A percentile compares a stretch with the other conserved stretches of the same genome.
phyloP scores from a whole-genome alignment of 441 rosid species.

The Francoa sonchifolia region DNA sequence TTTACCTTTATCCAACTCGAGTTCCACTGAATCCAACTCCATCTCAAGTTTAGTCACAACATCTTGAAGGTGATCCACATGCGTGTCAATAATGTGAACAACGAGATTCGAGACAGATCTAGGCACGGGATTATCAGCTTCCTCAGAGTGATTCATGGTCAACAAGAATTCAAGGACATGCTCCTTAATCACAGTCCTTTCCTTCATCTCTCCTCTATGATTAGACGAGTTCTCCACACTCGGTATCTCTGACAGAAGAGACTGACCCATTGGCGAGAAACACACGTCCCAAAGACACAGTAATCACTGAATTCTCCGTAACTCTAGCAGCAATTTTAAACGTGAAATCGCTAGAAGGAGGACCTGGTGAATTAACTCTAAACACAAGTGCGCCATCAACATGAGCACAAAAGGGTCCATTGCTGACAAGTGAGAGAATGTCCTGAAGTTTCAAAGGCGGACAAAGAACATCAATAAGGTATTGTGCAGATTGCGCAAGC shows the following conservation, averaged over 20 bases:
- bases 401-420: constrained; percentile 81
- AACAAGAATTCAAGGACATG: constrained; percentile 89
- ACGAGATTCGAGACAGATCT: constrained; percentile 74
- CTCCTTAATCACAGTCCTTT: constrained; percentile 63
- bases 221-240: constrained; percentile 53
- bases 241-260: constrained; percentile 84
- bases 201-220: constrained; percentile 34
- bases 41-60: constrained; percentile 77
- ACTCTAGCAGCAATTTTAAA: constrained; percentile 83
- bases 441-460: constrained; percentile 92
- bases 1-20: constrained; percentile 79
- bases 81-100: constrained; percentile 73
- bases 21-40: constrained; percentile 74
- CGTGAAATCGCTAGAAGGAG: constrained; percentile 58
- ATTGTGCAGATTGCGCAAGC: constrained; percentile 72
- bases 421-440: constrained; percentile 86
- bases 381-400: constrained; percentile 89
- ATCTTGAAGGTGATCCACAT: constrained; percentile 89
- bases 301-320: constrained; percentile 71
- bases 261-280: constrained; percentile 63
- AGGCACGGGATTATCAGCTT: constrained; percentile 92
- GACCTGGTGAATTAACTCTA: constrained; percentile 89
- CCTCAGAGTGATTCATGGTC: constrained; percentile 97
- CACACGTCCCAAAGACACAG: constrained; percentile 86
- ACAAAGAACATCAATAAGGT: constrained; percentile 77